Conservation (phyloP, 352 stramenopile genomes). For the Globisporangium uncinulatum region DNA sequence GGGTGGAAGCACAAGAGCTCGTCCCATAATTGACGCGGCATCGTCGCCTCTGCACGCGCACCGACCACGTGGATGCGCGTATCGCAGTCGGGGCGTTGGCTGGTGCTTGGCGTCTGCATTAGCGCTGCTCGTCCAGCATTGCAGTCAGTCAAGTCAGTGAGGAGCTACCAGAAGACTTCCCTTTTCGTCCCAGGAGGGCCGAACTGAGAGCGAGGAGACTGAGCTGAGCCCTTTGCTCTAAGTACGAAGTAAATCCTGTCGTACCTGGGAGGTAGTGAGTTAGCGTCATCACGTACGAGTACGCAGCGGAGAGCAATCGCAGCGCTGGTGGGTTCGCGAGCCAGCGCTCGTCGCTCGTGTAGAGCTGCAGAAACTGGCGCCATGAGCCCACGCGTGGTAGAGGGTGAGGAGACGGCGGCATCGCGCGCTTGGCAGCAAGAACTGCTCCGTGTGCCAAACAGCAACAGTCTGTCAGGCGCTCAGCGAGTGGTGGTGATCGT, state of each 20-base stretch:
- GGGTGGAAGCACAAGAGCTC: slow-evolving; percentile 44
- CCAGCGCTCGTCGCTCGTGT: slow-evolving; percentile 24
- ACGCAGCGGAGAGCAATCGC: slow-evolving; percentile 56
- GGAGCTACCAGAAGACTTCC: not conserved
- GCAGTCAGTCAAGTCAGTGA: not conserved
- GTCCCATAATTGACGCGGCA: slow-evolving; percentile 66
- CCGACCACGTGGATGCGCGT: slow-evolving; percentile 52
- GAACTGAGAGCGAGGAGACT: too few species aligned
- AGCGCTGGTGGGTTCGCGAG: slow-evolving; percentile 26
- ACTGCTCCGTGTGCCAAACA: not conserved
- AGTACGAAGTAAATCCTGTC: too few species aligned
- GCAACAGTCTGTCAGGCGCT: not conserved
- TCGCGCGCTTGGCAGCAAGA: not conserved
- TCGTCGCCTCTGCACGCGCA: slow-evolving; percentile 66
- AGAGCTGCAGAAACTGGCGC: slow-evolving; percentile 39
- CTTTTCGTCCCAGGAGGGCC: too few species aligned
- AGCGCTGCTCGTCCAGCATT: not conserved
- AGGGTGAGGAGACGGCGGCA: too few species aligned
- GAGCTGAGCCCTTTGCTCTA: too few species aligned
- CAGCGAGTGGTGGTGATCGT: not conserved
- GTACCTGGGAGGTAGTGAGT: slow-evolving; percentile 31
- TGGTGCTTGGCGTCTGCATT: slow-evolving; percentile 8
- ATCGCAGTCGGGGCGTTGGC: not conserved
- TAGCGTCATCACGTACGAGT: slow-evolving; percentile 69
- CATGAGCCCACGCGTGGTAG: slow-evolving; percentile 19